A percentile compares a stretch with the other conserved stretches of the same genome.
These are phyloP conservation scores for Schrenkiella parvula DNA, from an alignment of 345 rosid species.

Conservation along the genomic window DNA sequence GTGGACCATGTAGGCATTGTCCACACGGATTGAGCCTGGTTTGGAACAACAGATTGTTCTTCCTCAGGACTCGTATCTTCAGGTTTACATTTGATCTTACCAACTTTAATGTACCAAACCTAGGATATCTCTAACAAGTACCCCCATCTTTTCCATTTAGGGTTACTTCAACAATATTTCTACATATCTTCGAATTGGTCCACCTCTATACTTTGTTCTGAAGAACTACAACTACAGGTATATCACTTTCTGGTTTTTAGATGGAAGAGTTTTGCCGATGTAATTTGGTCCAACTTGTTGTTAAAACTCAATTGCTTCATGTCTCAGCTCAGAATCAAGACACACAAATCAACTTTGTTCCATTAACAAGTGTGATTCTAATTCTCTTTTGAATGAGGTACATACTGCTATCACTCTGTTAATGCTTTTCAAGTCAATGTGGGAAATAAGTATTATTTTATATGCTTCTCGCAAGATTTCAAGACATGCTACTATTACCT, in stretches of 20 bases:
- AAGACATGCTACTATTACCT: no score
- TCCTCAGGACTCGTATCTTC: slow-evolving; percentile 94
- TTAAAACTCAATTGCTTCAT: slow-evolving; percentile 27
- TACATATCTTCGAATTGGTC: slow-evolving; percentile 85
- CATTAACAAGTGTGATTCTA: slow-evolving; percentile 84
- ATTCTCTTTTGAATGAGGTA: slow-evolving; percentile 93
- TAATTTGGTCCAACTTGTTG: slow-evolving; percentile 24
- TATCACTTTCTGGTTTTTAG: slow-evolving; percentile 11
- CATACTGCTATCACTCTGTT: neutral
- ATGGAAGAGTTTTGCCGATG: neutral
- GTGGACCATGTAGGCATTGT: slow-evolving; percentile 57
- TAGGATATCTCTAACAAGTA: slow-evolving; percentile 18
- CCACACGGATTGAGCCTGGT: slow-evolving; percentile 90
- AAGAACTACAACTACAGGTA: slow-evolving; percentile 94
- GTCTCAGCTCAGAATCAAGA: slow-evolving; percentile 84
- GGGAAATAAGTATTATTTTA: no score
- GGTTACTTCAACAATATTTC: slow-evolving; percentile 83
- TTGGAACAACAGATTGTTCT: slow-evolving; percentile 95
- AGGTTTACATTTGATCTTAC: slow-evolving; percentile 47
- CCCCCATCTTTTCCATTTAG: slow-evolving; percentile 39
- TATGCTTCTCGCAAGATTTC: no score
- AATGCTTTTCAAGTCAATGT: no score
- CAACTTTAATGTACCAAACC: neutral
- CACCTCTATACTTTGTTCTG: slow-evolving; percentile 89
- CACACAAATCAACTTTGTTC: slow-evolving; percentile 90